Base-by-base conservation (phyloP, 192 early-diverging fungal genomes). In the Coemansia sp. region DNA sequence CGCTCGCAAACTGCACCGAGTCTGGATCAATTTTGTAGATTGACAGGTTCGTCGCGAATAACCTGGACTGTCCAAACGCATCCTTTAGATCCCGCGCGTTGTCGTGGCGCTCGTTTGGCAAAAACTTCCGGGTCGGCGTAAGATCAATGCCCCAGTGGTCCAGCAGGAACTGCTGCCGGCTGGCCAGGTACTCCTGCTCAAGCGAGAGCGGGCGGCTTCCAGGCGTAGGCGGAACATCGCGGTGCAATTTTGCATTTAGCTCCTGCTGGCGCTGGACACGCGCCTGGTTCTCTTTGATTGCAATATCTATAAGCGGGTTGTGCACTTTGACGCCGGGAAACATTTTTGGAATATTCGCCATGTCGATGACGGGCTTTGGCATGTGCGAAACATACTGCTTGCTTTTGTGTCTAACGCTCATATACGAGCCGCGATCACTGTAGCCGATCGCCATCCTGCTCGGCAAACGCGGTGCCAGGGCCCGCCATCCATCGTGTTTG, bases 261-360 rank as follows among this genome's bases (percentile, higher is more conserved):
- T 31, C 30, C 31, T 38, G 35, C 14, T 58, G 46, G 12, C 24
- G 29, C 22, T 14, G 2, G 12, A n/a, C 24, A 2, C n/a, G 19
- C 30, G 16, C 28, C 6, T 35, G 11, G 3, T 43, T 55, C 10
- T 40, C 46, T 3, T 35, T n/a, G 1, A 5, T 3, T 50, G 62
- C 62, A 25, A 57, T 22, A 10, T 42, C 45, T 16, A 65, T 18
- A 12, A 78, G 40, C 3, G 76, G 76, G 24, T 78, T 78, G 62
- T 78, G 76, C 21, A 78, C 28, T 1, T 11, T 7, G 3, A 52
- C 29, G 53, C 38, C 46, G 2, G 51, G 0, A 28, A 11, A 25
- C 29, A 11, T 31, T 47, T 18, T 14, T 21, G n/a, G 9, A 5
- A 60, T 47, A 11, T 21, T 51, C 7, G 55, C 46, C 24, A 68